Conservation (phyloP, 2,329 filamentous ascomycete genomes). For the Epicoccum nigrum region DNA sequence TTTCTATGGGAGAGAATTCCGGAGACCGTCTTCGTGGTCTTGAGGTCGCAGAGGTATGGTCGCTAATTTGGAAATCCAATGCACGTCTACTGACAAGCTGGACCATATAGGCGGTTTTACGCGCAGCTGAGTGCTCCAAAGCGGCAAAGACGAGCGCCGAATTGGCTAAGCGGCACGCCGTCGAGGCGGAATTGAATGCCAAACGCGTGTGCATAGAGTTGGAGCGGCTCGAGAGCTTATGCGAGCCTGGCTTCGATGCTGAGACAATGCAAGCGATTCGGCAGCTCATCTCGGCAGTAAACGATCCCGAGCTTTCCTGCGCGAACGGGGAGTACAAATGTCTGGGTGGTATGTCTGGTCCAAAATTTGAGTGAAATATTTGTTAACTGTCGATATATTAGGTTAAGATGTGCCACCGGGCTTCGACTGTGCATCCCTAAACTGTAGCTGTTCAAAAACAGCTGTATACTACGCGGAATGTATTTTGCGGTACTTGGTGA, state of each 20-base stretch:
- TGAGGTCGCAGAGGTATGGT: slow-evolving; percentile 37
- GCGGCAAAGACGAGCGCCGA: slow-evolving; percentile 27
- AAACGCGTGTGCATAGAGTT: slow-evolving; percentile 19
- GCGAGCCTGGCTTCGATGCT: slow-evolving; percentile 17
- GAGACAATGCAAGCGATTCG: slow-evolving; percentile 20
- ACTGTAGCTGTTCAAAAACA: too few relatives aligned
- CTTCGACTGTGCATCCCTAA: too few relatives aligned
- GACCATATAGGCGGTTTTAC: slow-evolving; percentile 29
- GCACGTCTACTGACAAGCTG: slow-evolving; percentile 19
- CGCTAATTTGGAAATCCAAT: too few relatives aligned
- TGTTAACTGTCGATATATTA: too few relatives aligned
- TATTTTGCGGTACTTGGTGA: too few relatives aligned
- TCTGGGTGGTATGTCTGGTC: neutral
- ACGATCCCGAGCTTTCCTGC: neutral
- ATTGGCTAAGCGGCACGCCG: slow-evolving; percentile 28
- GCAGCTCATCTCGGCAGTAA: slow-evolving; percentile 5
- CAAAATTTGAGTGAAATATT: neutral
- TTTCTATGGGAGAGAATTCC: slow-evolving; percentile 12
- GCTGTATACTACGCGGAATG: too few relatives aligned
- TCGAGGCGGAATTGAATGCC: slow-evolving; percentile 28
- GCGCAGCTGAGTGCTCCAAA: slow-evolving; percentile 24
- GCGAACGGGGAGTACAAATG: neutral
- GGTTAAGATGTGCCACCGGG: too few relatives aligned
- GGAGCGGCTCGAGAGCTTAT: slow-evolving; percentile 17
- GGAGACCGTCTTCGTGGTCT: slow-evolving; percentile 25